Conservation (phyloP, 2,329 filamentous ascomycete genomes). For the Cladophialophora yegresii region DNA sequence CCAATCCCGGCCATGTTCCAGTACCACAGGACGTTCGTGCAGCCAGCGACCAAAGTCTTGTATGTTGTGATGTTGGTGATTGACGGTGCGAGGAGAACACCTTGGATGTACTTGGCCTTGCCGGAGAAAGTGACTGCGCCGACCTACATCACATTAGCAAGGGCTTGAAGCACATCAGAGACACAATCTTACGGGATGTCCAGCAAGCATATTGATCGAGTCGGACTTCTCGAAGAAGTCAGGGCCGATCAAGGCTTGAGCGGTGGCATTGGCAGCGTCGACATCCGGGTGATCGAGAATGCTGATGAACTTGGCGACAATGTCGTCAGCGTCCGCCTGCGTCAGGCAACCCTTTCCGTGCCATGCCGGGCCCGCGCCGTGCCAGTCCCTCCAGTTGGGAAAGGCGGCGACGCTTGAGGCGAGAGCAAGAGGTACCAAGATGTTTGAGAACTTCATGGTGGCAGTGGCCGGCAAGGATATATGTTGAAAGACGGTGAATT, state of each 20-base stretch:
- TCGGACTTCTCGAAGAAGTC: slow-evolving; percentile 30
- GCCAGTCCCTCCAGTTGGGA: slow-evolving; percentile 24
- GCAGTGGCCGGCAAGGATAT: not conserved
- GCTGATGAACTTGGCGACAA: slow-evolving; percentile 30
- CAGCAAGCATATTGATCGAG: slow-evolving; percentile 34
- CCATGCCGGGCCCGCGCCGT: not conserved
- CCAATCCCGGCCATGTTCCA: slow-evolving; percentile 30
- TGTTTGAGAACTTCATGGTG: slow-evolving; percentile 26
- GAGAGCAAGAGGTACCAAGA: slow-evolving; percentile 19
- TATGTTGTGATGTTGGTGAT: slow-evolving; percentile 23
- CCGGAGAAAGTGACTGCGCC: slow-evolving; percentile 20
- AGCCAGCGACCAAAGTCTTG: slow-evolving; percentile 20
- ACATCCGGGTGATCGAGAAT: slow-evolving; percentile 27
- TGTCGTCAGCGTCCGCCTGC: slow-evolving; percentile 22
- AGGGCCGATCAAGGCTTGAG: slow-evolving; percentile 28
- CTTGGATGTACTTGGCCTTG: slow-evolving; percentile 26
- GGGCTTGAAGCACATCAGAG: not conserved
- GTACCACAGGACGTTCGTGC: slow-evolving; percentile 25
- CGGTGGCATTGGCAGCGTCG: slow-evolving; percentile 24
- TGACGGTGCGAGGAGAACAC: slow-evolving; percentile 24
- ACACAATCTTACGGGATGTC: slow-evolving; percentile 22
- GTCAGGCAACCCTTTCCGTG: slow-evolving; percentile 18
- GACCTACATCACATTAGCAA: slow-evolving; percentile 8
- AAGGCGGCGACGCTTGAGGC: slow-evolving; percentile 13
- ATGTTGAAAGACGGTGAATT: not conserved